These are phyloP conservation scores for Aspergillus sp. DNA, from an alignment of 2,329 filamentous ascomycete species.

Conservation along the genomic window DNA sequence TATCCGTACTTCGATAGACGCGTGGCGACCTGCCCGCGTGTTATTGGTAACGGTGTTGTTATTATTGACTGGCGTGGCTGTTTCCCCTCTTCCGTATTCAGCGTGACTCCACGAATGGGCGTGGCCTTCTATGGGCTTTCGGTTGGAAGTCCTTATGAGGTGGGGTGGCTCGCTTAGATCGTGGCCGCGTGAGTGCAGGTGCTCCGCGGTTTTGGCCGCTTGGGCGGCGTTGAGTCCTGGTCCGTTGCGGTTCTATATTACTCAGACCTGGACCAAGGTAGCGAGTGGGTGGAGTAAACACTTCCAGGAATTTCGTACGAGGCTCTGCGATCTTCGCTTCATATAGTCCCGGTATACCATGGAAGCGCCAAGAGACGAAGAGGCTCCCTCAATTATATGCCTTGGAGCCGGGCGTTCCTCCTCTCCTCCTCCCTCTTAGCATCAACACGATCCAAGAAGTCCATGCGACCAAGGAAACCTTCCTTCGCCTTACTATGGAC, in stretches of 20 bases:
- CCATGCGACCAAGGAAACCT: constrained; percentile 64
- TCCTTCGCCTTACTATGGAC: constrained; percentile 65
- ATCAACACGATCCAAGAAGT: constrained; percentile 65
- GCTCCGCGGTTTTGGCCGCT: neutral
- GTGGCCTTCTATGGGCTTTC: neutral
- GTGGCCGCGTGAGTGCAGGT: neutral
- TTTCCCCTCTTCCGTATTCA: neutral
- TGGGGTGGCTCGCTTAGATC: neutral
- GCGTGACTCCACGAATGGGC: neutral
- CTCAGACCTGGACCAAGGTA: neutral
- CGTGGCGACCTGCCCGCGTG: neutral
- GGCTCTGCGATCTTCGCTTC: too few relatives aligned
- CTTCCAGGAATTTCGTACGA: neutral
- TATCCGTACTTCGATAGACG: neutral
- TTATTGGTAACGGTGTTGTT: neutral
- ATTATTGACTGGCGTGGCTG: neutral
- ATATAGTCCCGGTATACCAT: too few relatives aligned
- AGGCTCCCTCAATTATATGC: constrained; percentile 26
- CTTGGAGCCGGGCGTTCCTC: constrained; percentile 55
- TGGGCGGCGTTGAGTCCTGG: neutral
- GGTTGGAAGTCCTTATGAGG: neutral
- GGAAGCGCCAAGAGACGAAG: too few relatives aligned
- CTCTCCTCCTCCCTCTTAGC: constrained; percentile 61
- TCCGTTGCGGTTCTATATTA: neutral
- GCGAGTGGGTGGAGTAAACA: neutral